These are phyloP conservation scores for Misopates orontium DNA, from an alignment of 257 asterid genomes.

Conservation along the genomic window DNA sequence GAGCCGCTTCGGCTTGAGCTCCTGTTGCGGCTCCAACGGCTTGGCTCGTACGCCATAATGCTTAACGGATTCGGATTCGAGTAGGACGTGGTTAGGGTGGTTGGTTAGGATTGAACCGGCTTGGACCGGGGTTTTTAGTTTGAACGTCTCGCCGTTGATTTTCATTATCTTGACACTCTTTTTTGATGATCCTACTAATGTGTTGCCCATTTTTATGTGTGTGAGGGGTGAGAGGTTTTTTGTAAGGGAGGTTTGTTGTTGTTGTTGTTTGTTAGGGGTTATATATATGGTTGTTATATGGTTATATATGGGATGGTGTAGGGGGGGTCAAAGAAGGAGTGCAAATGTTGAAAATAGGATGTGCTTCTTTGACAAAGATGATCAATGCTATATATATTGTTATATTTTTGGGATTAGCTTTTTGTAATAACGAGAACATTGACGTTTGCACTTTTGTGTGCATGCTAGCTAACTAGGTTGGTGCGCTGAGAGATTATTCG, in stretches of 20 bases:
- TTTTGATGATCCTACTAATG: conserved; percentile 62
- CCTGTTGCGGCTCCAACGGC: conserved; percentile 74
- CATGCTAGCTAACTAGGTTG: conserved; percentile 4
- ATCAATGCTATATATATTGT: background rate
- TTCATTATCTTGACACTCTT: conserved; percentile 73
- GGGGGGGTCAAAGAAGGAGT: conserved; percentile 54
- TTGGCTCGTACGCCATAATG: conserved; percentile 77
- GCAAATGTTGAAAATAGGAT: conserved; percentile 41
- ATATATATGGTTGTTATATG: background rate
- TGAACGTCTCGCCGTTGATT: conserved; percentile 68
- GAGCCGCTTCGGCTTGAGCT: conserved; percentile 68
- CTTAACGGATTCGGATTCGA: conserved; percentile 83
- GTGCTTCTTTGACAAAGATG: conserved; percentile 33
- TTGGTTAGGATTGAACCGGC: conserved; percentile 61
- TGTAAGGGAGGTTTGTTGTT: conserved; percentile 27
- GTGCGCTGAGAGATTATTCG: too few species aligned
- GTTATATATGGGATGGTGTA: background rate
- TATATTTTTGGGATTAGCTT: background rate
- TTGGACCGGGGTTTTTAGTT: conserved; percentile 54
- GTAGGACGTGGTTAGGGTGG: conserved; percentile 62
- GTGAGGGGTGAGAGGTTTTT: background rate
- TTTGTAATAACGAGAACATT: background rate
- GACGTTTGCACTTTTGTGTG: background rate
- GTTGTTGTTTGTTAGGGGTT: conserved; percentile 33
- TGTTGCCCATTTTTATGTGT: conserved; percentile 58